phyloP scores from a whole-genome alignment of 306 rosid genomes.

The Trifolium fragiferum region DNA sequence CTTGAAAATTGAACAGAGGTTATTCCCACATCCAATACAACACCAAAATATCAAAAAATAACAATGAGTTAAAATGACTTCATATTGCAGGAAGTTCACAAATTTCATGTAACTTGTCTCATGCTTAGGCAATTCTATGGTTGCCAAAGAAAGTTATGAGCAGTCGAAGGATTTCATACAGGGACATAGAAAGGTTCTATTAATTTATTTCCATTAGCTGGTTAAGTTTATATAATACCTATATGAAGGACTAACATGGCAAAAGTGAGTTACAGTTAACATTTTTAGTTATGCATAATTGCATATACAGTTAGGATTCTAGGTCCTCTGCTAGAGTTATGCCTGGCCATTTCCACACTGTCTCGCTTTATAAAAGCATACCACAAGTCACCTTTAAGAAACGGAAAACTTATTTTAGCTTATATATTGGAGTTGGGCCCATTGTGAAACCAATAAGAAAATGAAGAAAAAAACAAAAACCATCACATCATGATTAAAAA shows the following conservation, averaged over 20 bases:
- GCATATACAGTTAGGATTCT: constrained; percentile 8
- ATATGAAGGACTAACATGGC: not conserved
- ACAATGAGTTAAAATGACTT: constrained; percentile 35
- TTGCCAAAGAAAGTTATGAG: constrained; percentile 7
- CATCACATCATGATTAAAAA: constrained; percentile 1
- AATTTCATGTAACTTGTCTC: not conserved
- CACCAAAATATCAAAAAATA: constrained; percentile 26
- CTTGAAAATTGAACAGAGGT: constrained; percentile 15
- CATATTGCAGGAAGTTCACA: not conserved
- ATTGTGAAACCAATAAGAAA: not conserved
- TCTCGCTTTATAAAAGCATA: constrained; percentile 9
- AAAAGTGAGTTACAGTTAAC: constrained; percentile 1
- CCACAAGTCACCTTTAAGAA: constrained; percentile 25
- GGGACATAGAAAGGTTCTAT: not conserved
- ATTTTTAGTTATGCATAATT: not conserved
- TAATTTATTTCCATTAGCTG: constrained; percentile 14
- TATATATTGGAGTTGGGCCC: constrained; percentile 14
- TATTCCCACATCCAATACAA: constrained; percentile 13
- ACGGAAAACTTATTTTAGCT: constrained; percentile 4
- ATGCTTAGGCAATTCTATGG: constrained; percentile 2
- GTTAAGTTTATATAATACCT: constrained; percentile 3
- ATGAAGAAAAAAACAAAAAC: not conserved
- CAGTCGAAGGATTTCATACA: not conserved
- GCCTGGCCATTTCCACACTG: constrained; percentile 15
- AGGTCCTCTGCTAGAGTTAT: constrained; percentile 14